Evolutionary conservation across 306 rosid species (phyloP).

Genomic region (Lablab purpureus): DNA sequence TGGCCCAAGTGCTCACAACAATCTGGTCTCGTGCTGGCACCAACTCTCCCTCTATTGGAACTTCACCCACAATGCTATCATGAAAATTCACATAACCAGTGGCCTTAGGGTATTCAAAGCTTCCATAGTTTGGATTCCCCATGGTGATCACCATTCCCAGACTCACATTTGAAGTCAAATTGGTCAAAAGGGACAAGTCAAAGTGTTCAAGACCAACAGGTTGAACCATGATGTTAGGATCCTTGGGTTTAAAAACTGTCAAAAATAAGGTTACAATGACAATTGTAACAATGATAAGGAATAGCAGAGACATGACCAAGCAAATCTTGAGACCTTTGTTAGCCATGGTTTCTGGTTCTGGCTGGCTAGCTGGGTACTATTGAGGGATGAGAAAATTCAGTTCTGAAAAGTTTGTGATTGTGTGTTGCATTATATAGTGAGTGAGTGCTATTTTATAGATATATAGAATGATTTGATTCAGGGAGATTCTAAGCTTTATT

Average conservation of each 20-base stretch:
- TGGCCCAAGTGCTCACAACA: constrained; percentile 25
- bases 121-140: constrained; percentile 49
- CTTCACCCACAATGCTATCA: constrained; percentile 38
- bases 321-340: constrained; percentile 45
- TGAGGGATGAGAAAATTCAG: no score
- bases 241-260: constrained; percentile 54
- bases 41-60: constrained; percentile 27
- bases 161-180: constrained; percentile 30
- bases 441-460: neutral
- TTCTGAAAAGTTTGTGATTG: neutral
- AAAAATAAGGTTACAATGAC: constrained; percentile 41
- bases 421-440: neutral
- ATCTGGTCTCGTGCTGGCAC: constrained; percentile 46
- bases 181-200: neutral
- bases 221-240: constrained; percentile 45
- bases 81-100: constrained; percentile 39
- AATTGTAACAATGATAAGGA: constrained; percentile 31
- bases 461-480: neutral
- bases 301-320: constrained; percentile 9
- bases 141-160: constrained; percentile 46
- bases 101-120: constrained; percentile 29
- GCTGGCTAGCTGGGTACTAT: no score
- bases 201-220: constrained; percentile 35
- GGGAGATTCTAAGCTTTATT: neutral
- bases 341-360: constrained; percentile 40